phyloP scores from a whole-genome alignment of 257 asterid genomes.

The Solanum piurae region DNA sequence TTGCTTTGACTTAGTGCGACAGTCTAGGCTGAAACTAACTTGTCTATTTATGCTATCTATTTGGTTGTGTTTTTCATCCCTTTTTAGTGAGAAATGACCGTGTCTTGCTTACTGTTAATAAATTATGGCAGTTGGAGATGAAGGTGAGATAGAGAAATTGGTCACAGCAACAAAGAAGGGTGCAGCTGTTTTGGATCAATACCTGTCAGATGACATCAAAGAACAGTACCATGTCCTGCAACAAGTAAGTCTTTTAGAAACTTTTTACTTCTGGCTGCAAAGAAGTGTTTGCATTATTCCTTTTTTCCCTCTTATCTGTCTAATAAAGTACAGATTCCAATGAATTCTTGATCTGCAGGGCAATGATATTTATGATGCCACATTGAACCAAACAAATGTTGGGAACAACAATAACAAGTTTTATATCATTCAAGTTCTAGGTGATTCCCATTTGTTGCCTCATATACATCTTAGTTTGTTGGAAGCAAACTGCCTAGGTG shows the following conservation, averaged over 20 bases:
- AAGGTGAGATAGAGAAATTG: conserved; percentile 31
- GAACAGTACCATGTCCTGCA: conserved; percentile 77
- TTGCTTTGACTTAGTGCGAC: background rate
- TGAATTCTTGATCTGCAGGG: conserved; percentile 29
- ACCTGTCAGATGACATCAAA: conserved; percentile 66
- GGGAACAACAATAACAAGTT: conserved; percentile 87
- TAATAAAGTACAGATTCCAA: background rate
- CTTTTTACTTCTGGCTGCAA: background rate
- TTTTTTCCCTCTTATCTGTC: background rate
- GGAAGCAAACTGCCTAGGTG: background rate
- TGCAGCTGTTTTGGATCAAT: conserved; percentile 69
- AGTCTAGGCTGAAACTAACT: background rate
- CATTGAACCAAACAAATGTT: conserved; percentile 86
- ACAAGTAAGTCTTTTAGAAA: conserved; percentile 28
- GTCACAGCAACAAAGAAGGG: conserved; percentile 70
- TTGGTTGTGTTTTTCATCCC: background rate
- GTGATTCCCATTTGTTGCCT: conserved; percentile 11
- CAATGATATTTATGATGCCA: conserved; percentile 76
- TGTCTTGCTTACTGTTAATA: background rate
- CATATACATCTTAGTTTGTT: background rate
- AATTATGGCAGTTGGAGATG: conserved; percentile 5
- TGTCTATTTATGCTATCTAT: background rate
- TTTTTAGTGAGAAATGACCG: background rate
- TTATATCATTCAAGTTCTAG: conserved; percentile 53
- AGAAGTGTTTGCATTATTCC: background rate